phyloP scores from a whole-genome alignment of 345 rosid species.

The Lepidium didymum region DNA sequence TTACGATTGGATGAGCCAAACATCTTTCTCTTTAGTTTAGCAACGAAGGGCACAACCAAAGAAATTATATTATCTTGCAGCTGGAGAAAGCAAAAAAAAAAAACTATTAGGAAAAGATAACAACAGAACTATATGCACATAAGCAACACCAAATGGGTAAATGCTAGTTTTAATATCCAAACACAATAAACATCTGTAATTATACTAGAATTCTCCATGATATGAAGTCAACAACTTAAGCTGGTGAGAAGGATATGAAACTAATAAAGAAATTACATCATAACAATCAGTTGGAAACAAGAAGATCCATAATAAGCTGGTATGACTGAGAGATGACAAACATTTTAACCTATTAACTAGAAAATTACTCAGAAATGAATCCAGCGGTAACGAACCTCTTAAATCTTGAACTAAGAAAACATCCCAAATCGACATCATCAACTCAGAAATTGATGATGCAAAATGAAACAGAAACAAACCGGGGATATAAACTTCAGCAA shows the following conservation, averaged over 20 bases:
- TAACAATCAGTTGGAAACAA: background rate
- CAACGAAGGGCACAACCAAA: slow-evolving; percentile 6
- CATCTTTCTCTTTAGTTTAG: slow-evolving; percentile 34
- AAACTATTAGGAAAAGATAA: background rate
- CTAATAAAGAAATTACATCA: background rate
- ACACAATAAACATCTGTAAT: background rate
- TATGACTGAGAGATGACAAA: background rate
- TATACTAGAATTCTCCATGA: background rate
- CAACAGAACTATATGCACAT: background rate
- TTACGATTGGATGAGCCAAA: slow-evolving; percentile 52
- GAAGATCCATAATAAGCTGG: background rate
- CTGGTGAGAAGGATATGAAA: background rate
- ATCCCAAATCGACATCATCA: background rate
- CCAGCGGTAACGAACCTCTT: background rate
- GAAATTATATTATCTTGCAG: background rate
- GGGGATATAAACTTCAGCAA: background rate
- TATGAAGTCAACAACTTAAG: background rate
- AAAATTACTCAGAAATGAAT: background rate
- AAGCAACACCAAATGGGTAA: background rate
- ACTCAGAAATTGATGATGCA: background rate
- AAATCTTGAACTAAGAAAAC: background rate
- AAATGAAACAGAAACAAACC: background rate
- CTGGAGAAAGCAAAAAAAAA: background rate
- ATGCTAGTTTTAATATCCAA: background rate
- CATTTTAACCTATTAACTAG: background rate